phyloP scores from a whole-genome alignment of 2,329 filamentous ascomycete species.

The Fulvia fulva region DNA sequence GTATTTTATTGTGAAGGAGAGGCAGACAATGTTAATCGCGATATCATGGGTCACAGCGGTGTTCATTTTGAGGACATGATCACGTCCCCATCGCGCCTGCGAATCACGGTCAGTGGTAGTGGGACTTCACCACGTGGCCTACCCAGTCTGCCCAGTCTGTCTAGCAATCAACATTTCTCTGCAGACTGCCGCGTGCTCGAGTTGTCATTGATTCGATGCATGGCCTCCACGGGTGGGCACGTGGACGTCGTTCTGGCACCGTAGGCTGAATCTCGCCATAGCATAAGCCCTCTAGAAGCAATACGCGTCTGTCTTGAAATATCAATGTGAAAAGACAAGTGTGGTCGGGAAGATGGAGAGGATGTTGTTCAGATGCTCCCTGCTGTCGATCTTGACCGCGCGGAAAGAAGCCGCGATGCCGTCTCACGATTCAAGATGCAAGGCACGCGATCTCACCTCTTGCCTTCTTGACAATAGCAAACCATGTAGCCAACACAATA shows the following conservation, averaged over 20 bases:
- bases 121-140: not conserved
- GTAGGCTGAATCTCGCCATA: too few relatives aligned
- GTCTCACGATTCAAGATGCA: not conserved
- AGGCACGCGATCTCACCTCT: not conserved
- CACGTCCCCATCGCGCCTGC: not conserved
- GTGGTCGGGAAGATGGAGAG: too few relatives aligned
- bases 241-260: too few relatives aligned
- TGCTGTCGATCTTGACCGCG: not conserved
- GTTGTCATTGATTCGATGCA: not conserved
- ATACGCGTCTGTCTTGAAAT: too few relatives aligned
- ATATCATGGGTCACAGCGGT: not conserved
- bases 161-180: not conserved
- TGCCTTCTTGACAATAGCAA: slow-evolving; percentile 3
- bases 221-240: too few relatives aligned
- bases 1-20: not conserved
- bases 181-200: not conserved
- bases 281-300: too few relatives aligned
- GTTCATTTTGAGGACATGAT: not conserved
- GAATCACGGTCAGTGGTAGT: not conserved
- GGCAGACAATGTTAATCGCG: not conserved
- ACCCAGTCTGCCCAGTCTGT: not conserved
- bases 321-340: too few relatives aligned
- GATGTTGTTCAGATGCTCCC: not conserved
- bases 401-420: not conserved
- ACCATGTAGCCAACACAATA: slow-evolving; percentile 2